A percentile compares a stretch with the other conserved stretches of the same genome.
Evolutionary conservation across 306 rosid genomes (phyloP).

Genomic region (Rosa persica): DNA sequence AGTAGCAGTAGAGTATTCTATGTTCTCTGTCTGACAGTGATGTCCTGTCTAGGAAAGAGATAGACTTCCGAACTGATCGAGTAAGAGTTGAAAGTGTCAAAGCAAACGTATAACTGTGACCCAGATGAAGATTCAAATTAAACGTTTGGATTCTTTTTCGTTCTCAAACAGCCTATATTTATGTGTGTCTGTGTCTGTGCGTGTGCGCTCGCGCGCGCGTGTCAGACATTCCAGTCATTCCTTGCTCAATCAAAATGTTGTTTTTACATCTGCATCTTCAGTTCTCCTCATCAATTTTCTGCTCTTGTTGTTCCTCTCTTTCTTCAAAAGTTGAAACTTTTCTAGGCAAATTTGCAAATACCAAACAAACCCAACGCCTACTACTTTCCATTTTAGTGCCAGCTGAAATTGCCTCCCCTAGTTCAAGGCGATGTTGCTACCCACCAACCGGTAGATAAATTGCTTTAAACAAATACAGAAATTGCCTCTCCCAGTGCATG

Average conservation of each 20-base stretch:
- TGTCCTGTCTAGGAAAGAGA: not conserved
- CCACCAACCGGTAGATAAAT: not conserved
- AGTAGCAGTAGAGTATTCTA: not conserved
- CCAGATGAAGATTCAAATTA: not conserved
- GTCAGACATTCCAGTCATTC: not conserved
- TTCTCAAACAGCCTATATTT: not conserved
- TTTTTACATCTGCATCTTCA: not conserved
- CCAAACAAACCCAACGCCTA: constrained; percentile 10
- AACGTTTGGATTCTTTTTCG: not conserved
- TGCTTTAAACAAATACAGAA: constrained; percentile 24
- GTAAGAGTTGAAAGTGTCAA: not conserved
- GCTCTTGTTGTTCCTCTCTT: not conserved
- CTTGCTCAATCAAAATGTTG: not conserved
- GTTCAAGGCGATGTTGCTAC: constrained; percentile 6
- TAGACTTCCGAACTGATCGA: not conserved
- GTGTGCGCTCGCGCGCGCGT: no score
- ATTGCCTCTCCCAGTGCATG: no score
- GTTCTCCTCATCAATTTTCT: not conserved
- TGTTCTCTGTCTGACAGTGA: not conserved
- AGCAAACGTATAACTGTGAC: not conserved
- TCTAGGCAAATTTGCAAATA: not conserved
- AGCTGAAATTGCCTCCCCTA: not conserved
- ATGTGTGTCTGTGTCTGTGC: no score
- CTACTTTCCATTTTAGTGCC: not conserved
- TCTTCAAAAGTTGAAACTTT: not conserved